Conservation (phyloP, 768 basidiomycete genomes). For the Boletales sp. region DNA sequence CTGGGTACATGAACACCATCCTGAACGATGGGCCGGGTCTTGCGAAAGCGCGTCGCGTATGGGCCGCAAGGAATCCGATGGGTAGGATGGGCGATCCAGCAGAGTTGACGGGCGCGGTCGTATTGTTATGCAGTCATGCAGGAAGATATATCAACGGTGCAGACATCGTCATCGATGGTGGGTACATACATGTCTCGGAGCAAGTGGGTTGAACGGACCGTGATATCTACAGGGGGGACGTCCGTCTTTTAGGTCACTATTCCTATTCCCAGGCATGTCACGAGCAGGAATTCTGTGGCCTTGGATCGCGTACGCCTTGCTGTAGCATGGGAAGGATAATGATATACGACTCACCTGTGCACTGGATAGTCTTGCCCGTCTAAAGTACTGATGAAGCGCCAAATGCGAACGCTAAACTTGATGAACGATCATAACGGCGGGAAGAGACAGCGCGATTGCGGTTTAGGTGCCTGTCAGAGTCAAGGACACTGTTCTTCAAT, state of each 20-base stretch:
- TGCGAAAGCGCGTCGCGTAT: slow-evolving; percentile 32
- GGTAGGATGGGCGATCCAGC: slow-evolving; percentile 41
- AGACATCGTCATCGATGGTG: slow-evolving; percentile 42
- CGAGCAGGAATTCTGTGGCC: background rate
- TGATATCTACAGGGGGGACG: slow-evolving; percentile 16
- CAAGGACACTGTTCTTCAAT: no score
- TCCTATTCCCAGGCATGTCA: background rate
- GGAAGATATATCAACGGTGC: slow-evolving; percentile 43
- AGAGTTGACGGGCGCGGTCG: slow-evolving; percentile 38
- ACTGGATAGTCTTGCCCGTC: no score
- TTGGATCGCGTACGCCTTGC: background rate
- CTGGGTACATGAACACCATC: slow-evolving; percentile 43
- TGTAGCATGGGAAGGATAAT: no score
- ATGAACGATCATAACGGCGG: no score
- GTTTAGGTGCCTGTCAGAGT: no score
- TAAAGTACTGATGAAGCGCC: no score
- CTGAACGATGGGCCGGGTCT: slow-evolving; percentile 36
- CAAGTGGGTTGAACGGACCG: background rate
- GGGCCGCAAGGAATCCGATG: slow-evolving; percentile 39
- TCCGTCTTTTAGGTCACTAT: slow-evolving; percentile 15
- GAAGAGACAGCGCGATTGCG: no score
- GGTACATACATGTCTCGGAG: slow-evolving; percentile 4
- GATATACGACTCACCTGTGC: no score
- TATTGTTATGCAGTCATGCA: slow-evolving; percentile 40
- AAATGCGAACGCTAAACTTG: no score